Evolutionary conservation across 495 filamentous ascomycete species (phyloP), one percentile per base, ranked within the genome.

Genomic region (Sabuloglossum arenarium): DNA sequence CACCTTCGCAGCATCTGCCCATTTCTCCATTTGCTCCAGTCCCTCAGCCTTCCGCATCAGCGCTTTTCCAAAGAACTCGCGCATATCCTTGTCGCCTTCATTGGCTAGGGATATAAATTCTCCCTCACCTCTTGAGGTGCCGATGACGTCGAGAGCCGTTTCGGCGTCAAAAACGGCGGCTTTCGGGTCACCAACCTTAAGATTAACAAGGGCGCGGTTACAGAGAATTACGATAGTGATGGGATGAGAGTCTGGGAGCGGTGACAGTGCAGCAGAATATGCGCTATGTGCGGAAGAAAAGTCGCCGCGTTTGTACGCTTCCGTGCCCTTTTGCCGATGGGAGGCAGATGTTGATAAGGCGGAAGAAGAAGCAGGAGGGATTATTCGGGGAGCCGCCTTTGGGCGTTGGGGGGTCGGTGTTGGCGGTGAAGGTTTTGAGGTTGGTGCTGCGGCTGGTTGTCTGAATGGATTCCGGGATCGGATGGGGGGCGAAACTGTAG

Each of bases 11-110:
- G 91, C 93, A 29, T 96, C 89, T 1, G 67, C 64, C 90, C 91
- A 98, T 64, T 84, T 84, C 70, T 98, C 91, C 63, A 98, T 80
- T 61, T 96, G 85, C 69, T 98, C 91, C 29, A 97, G 73, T 1
- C 85, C 90, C 66, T 97, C 93, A 14, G 93, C 91, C 71, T 96
- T 96, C 56, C 93, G 82, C 67, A 82, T 88, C 43, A 95, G 72
- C 0, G 88, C 89, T 67, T 96, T 97, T 51, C 85, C 86, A 66
- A 80, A 97, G 64, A 94, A 86, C 39, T 90, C 86, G 47, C 76
- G 81, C 89, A 98, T 96, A 45, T 86, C 81, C 58, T 94, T 93
- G 28, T 75, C 73, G 19, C 81, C 74, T 57, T 81, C 78, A 19
- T 68, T 71, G 19, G 75, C 73, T 1, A 91, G 71, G 28, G 84